Conservation (phyloP, 257 asterid genomes). For the Lycium barbarum region DNA sequence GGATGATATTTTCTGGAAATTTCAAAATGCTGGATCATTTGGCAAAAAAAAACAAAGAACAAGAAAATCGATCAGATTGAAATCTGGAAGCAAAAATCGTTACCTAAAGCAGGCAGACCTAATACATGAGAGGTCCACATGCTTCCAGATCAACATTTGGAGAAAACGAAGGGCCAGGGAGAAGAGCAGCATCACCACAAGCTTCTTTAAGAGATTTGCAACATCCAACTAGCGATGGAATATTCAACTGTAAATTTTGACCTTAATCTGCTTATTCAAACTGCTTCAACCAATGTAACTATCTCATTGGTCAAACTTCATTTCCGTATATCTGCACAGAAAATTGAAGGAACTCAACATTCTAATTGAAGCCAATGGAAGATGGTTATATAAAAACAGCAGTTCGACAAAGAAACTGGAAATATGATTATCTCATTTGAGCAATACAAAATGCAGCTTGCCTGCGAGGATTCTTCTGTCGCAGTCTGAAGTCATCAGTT, state of each 20-base stretch:
- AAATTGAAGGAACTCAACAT: background rate
- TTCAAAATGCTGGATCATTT: background rate
- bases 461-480: conserved; percentile 95
- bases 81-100: background rate
- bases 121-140: conserved; percentile 72
- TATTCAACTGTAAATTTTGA: conserved; percentile 30
- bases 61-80: background rate
- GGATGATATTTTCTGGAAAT: background rate
- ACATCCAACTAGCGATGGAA: conserved; percentile 46
- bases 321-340: conserved; percentile 83
- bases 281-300: conserved; percentile 42
- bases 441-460: conserved; percentile 32
- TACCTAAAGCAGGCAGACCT: conserved; percentile 19
- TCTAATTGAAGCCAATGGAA: background rate
- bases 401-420: background rate
- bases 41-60: background rate
- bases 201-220: conserved; percentile 63
- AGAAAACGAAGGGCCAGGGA: conserved; percentile 55
- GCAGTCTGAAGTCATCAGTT: conserved; percentile 73
- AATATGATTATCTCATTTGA: conserved; percentile 9
- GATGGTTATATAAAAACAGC: background rate
- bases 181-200: conserved; percentile 65
- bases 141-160: conserved; percentile 66
- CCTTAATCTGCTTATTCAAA: conserved; percentile 56
- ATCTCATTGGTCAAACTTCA: conserved; percentile 86